phyloP scores from a whole-genome alignment of 2,329 filamentous ascomycete genomes.

The Endocalyx cinctus region DNA sequence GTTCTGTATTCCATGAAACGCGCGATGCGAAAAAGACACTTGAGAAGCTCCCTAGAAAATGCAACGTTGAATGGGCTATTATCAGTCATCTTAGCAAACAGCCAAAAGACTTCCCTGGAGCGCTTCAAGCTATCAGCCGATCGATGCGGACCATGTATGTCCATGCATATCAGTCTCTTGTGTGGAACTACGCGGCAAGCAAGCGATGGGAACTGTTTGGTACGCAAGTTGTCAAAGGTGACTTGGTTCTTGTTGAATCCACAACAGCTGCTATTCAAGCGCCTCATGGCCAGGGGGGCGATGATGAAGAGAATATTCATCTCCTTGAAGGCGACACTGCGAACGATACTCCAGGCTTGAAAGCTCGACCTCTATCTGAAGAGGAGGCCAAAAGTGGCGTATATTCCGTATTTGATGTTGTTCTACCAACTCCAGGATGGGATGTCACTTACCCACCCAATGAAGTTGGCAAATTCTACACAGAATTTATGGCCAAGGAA shows the following conservation, averaged over 20 bases:
- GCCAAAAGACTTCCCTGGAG: slow-evolving; percentile 69
- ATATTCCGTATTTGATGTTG: slow-evolving; percentile 81
- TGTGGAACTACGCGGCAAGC: slow-evolving; percentile 86
- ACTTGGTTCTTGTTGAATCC: slow-evolving; percentile 63
- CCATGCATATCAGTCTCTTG: slow-evolving; percentile 89
- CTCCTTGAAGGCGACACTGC: slow-evolving; percentile 49
- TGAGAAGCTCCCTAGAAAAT: slow-evolving; percentile 70
- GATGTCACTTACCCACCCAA: slow-evolving; percentile 85
- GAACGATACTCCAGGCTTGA: slow-evolving; percentile 37
- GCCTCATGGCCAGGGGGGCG: slow-evolving; percentile 50
- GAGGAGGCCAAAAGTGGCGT: slow-evolving; percentile 74
- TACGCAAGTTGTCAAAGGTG: slow-evolving; percentile 70
- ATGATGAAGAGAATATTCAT: slow-evolving; percentile 62
- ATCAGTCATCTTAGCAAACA: slow-evolving; percentile 67
- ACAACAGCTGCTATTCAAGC: slow-evolving; percentile 26
- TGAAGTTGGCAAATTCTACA: slow-evolving; percentile 77
- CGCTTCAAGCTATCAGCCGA: slow-evolving; percentile 73
- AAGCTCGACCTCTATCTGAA: slow-evolving; percentile 68
- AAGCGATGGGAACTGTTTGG: slow-evolving; percentile 77
- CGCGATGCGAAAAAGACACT: slow-evolving; percentile 57
- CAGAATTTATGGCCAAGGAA: slow-evolving; percentile 75
- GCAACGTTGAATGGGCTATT: slow-evolving; percentile 72
- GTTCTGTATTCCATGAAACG: slow-evolving; percentile 66
- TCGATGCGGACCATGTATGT: slow-evolving; percentile 90
- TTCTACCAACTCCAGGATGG: slow-evolving; percentile 88